Conservation (phyloP, 1,284 basidiomycete genomes). For the Microbotryomycetes sp. region DNA sequence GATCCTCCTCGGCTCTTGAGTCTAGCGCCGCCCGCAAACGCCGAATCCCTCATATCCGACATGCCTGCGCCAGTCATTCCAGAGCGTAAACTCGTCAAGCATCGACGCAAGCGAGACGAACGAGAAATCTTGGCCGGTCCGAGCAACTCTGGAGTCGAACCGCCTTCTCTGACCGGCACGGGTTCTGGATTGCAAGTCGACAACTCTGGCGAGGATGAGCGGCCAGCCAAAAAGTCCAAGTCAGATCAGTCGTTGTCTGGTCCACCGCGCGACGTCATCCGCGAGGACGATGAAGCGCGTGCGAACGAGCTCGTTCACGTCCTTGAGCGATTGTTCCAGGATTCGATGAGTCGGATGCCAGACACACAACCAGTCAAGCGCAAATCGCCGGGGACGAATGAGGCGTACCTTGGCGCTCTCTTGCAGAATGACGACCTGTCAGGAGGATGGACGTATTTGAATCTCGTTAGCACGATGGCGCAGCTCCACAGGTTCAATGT, state of each 20-base stretch:
- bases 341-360: conserved; percentile 3
- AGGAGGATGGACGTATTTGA: conserved; percentile 28
- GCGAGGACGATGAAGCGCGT: conserved; percentile 1
- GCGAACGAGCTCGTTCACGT: conserved; percentile 11
- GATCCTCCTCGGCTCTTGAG: not conserved
- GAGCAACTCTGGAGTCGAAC: conserved; percentile 28
- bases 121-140: conserved; percentile 19
- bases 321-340: conserved; percentile 20
- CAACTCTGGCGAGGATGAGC: conserved; percentile 3
- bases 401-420: conserved; percentile 25
- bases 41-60: not conserved
- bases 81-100: not conserved
- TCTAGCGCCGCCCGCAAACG: not conserved
- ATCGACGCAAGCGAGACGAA: not conserved
- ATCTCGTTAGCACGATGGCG: conserved; percentile 28
- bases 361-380: not conserved
- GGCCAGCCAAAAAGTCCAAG: not conserved
- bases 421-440: conserved; percentile 24
- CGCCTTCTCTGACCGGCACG: conserved; percentile 16
- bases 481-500: conserved; percentile 20
- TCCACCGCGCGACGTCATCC: not conserved
- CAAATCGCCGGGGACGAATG: conserved; percentile 14
- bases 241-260: not conserved
- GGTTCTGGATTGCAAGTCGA: conserved; percentile 19
- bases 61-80: not conserved